Evolutionary conservation across 805 yeast species (phyloP), one percentile per base, ranked within the genome.

Genomic region (Starmerella potacharoeniae): DNA sequence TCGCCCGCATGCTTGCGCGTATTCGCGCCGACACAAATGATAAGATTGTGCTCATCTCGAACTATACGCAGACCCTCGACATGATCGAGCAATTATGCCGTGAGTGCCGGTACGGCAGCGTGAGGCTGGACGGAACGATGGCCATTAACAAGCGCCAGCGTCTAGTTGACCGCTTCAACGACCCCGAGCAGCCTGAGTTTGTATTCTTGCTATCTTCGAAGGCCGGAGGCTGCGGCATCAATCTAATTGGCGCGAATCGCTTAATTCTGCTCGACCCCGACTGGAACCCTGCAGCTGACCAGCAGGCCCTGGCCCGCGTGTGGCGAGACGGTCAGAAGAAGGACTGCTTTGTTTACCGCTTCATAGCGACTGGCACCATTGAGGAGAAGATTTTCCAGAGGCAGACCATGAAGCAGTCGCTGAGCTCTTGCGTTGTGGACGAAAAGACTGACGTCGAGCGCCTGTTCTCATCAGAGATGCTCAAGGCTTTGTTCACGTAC

Each of bases 301-400:
- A 93, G 68, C 98, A 91, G 70, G 97, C 97, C 0, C 74, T 93
- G 58, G 97, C 97, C 0, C 79, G 98, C 69, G 96, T 93, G 5
- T 93, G 97, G 97, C 82, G 98, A 75, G 98, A 93, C 71, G 98
- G 98, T 0, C 98, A 91, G 66, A 91, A 86, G 75, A 93, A 91
- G 69, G 95, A 86, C 68, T 93, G 98, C 72, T 91, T 84, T 65
- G 93, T 91, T 42, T 93, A 93, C 69, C 75, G 98, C 62, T 90
- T 93, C 62, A 90, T 91, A 55, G 79, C 95, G 6, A 89, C 97
- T 0, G 98, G 98, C 11, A 81, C 96, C 1, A 93, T 91, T 53
- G 98, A 91, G 65, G 98, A 91, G 65, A 93, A 93, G 69, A 93
- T 93, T 36, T 88, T 86, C 69, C 98, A 93, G 71, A 75, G 98